Evolutionary conservation across 208 protist genomes (phyloP), one percentile per base, ranked within the genome.

Genomic region (Entamoeba nuttalli): DNA sequence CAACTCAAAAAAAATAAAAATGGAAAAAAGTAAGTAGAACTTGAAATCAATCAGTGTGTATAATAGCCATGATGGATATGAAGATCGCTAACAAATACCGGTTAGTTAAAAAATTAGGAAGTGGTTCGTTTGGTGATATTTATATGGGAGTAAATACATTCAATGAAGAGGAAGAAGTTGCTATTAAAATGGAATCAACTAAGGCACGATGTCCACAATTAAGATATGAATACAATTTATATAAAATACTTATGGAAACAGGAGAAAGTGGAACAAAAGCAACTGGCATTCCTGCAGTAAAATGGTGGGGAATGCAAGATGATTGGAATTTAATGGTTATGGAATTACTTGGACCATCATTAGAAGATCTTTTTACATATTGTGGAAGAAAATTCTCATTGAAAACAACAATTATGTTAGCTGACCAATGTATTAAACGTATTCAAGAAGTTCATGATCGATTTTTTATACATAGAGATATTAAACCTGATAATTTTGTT

Each of bases 271-370:
- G 97, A 17, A 93, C 95, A 4, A 98, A 98, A 35, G 97, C 96
- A 35, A 97, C 99, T 4, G 99, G 99, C n/a, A 98, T 99, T 50
- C 98, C 99, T 0, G 96, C 97, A 51, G 97, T 99, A 2, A 98
- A 98, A 96, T 99, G 98, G 96, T 99, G 97, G 96, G 99, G 98
- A 2, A 93, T 97, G 5, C 98, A 99, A 53, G 98, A 98, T 4
- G 98, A 99, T 57, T 99, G 99, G 96, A 99, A 99, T 95, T 98
- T 99, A 17, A 98, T 99, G 97, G 99, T 99, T 35, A 99, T 99
- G 97, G 99, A 99, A 94, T 96, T 99, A 11, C 97, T 99, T 1
- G 99, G 99, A 0, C 99, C 99, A 15, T 98, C 97, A 94, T 97
- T 99, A 19, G 99, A 99, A 95, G 99, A 99, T 95, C 96, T 99